Evolutionary conservation across 495 filamentous ascomycete species (phyloP).

Genomic region (Lophiostoma macrostomum): DNA sequence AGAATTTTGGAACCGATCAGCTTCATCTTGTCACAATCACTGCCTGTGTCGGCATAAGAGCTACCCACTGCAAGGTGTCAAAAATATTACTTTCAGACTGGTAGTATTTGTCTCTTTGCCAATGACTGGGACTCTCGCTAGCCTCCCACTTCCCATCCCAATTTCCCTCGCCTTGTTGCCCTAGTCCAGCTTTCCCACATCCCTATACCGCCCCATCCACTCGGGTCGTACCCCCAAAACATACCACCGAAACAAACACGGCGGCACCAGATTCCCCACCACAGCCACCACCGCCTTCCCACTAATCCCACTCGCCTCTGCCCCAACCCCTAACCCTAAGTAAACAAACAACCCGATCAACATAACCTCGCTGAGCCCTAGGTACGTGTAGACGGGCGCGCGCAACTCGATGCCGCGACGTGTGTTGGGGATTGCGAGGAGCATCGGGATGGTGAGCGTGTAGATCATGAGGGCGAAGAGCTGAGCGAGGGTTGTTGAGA

Average conservation of each 20-base stretch:
- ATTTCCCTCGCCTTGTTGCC: no score
- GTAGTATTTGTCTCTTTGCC: no score
- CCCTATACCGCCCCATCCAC: constrained; percentile 21
- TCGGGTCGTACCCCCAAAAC: constrained; percentile 8
- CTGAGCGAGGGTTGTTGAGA: constrained; percentile 10
- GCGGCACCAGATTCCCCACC: constrained; percentile 5
- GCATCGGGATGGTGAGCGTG: constrained; percentile 21
- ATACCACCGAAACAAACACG: constrained; percentile 1
- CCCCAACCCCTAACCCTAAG: not conserved
- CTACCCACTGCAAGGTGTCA: no score
- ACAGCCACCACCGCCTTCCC: constrained; percentile 5
- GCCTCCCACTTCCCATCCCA: no score
- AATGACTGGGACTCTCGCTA: no score
- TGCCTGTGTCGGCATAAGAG: no score
- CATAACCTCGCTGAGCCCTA: constrained; percentile 18
- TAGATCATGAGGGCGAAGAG: constrained; percentile 14
- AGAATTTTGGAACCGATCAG: no score
- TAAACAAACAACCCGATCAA: constrained; percentile 18
- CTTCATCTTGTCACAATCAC: no score
- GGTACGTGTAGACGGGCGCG: constrained; percentile 15
- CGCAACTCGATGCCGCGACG: constrained; percentile 24
- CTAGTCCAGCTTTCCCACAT: no score
- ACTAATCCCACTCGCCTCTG: constrained; percentile 19
- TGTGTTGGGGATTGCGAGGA: constrained; percentile 26
- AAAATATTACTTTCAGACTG: no score